Percentiles rank a stretch among this genome's conserved stretches.
Evolutionary conservation across 225 moss, liverwort and hornwort genomes (phyloP).

Genomic region (Climacium dendroides): DNA sequence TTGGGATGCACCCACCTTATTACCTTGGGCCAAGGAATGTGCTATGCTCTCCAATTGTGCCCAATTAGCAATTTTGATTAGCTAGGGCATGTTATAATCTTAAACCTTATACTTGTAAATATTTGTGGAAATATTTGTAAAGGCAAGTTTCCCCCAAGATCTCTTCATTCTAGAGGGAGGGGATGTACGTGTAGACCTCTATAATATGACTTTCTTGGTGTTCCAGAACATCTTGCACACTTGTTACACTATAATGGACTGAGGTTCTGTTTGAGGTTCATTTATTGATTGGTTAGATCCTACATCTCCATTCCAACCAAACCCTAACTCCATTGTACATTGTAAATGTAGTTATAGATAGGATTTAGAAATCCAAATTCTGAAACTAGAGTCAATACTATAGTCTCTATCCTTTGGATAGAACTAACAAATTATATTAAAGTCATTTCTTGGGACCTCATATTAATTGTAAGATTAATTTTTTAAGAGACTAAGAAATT

Average conservation of each 20-base stretch:
- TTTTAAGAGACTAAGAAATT: no score
- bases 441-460: neutral
- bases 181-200: neutral
- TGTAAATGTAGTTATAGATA: no score
- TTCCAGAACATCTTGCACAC: fast-evolving
- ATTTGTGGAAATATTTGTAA: neutral
- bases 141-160: neutral
- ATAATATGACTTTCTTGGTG: neutral
- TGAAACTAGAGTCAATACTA: no score
- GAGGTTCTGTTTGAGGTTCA: no score
- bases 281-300: no score
- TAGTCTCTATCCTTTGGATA: no score
- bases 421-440: neutral
- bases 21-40: neutral
- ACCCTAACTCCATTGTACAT: no score
- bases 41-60: neutral
- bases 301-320: no score
- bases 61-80: neutral
- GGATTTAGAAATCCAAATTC: no score
- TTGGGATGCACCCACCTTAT: neutral
- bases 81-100: neutral
- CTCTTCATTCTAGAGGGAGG: neutral
- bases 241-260: no score
- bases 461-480: fast-evolving
- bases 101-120: neutral